Evolutionary conservation across 106 monocot species (phyloP), one percentile per base, ranked within the genome.

Genomic region (Dioscorea dumetorum): DNA sequence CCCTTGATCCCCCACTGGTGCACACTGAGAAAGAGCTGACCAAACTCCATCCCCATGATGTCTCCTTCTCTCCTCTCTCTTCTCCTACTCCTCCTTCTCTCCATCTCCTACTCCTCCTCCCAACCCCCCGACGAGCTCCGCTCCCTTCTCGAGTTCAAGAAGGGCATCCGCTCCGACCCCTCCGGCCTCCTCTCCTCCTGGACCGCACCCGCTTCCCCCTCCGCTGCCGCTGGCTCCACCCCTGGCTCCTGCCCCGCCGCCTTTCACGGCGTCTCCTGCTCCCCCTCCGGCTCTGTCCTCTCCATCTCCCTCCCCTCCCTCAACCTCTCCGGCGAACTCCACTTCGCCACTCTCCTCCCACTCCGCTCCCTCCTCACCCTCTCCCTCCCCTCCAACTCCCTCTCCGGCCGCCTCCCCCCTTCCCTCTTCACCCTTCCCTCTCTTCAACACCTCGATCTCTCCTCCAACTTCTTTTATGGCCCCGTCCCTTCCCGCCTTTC

Each of bases 81-180:
- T 22, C 60, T 17, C 22, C 18, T 28, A 28, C 28, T 49, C 61
- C n/a, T n/a, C n/a, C 66, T 51, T 16, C 57, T 17, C 61, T 70
- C 70, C 8, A 20, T 57, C 62, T 63, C 13, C 20, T 69, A 33
- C 64, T 80, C 69, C 21, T 78, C 20, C n/a, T 56, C 22, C 33
- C 59, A 48, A 17, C 21, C 56, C 32, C 49, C 75, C 60, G 64
- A 72, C 64, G 93, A 94, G 67, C n/a, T 73, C 60, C 68, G 34
- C 15, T 70, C 91, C 17, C 82, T 95, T n/a, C 68, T 91, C 12
- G 88, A 86, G 76, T 91, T 95, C 88, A 88, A 81, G 81, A 84
- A 88, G 72, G 88, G 83, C 49, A 91, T 95, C 77, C 33, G 50
- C 15, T 49, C 48, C 23, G 83, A 81, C 64, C 79, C 81, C 23